A percentile compares a stretch with the other conserved stretches of the same genome.
These are phyloP conservation scores for Niebla homalea DNA, from an alignment of 495 filamentous ascomycete species.

Conservation along the genomic window DNA sequence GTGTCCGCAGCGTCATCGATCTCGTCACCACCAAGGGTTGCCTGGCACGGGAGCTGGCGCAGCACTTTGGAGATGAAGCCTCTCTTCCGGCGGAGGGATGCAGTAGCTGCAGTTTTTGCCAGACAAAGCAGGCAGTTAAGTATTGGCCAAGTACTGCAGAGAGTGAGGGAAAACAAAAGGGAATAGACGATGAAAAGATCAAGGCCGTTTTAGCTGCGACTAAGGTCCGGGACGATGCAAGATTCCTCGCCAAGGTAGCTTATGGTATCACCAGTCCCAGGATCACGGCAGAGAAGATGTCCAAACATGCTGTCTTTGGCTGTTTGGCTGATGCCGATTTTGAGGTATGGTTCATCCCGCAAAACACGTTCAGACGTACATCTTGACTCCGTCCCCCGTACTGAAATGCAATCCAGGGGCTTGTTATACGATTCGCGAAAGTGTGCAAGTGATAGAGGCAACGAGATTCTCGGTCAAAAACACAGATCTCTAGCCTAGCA, in stretches of 20 bases:
- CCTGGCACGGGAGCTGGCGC: constrained; percentile 25
- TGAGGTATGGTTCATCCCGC: constrained; percentile 20
- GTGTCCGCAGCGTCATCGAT: constrained; percentile 33
- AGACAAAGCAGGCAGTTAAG: constrained; percentile 27
- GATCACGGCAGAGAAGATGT: constrained; percentile 28
- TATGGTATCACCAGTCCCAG: constrained; percentile 46
- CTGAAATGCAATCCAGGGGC: no score
- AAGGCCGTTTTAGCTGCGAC: constrained; percentile 26
- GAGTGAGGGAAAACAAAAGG: no score
- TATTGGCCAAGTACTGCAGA: constrained; percentile 10
- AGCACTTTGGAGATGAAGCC: constrained; percentile 40
- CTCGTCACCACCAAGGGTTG: constrained; percentile 28
- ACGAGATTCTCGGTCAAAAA: no score
- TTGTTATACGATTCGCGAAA: no score
- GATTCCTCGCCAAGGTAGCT: constrained; percentile 40
- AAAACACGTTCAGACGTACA: no score
- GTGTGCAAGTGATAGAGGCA: no score
- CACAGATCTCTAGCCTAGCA: no score
- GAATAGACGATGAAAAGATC: constrained; percentile 23
- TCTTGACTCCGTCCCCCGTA: no score
- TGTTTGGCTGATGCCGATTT: constrained; percentile 38
- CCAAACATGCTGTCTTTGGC: constrained; percentile 30
- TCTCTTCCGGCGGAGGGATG: constrained; percentile 29
- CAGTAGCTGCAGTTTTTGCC: constrained; percentile 40
- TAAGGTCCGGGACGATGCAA: constrained; percentile 36